Percentiles rank a stretch among this genome's conserved stretches.
Conservation (phyloP, 768 basidiomycete genomes). For the Naganishia randhawae region DNA sequence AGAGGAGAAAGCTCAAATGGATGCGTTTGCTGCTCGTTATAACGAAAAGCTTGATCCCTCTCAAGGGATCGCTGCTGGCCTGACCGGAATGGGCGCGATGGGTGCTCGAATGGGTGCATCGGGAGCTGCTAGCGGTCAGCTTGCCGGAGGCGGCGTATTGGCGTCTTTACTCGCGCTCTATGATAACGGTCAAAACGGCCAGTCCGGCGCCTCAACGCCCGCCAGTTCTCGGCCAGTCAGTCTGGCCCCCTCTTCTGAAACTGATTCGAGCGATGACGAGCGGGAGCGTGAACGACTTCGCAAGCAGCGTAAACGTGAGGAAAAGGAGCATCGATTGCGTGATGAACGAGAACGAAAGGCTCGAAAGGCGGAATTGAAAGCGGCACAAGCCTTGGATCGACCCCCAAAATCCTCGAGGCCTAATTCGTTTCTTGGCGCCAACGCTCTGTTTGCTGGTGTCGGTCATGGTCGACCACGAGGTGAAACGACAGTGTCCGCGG, state of each 20-base stretch:
- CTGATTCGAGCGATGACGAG: slow-evolving; percentile 33
- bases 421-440: slow-evolving; percentile 6
- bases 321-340: slow-evolving; percentile 32
- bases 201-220: slow-evolving; percentile 43
- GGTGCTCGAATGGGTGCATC: slow-evolving; percentile 27
- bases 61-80: neutral
- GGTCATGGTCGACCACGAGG: neutral
- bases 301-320: slow-evolving; percentile 35
- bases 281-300: slow-evolving; percentile 36
- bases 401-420: slow-evolving; percentile 5
- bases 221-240: slow-evolving; percentile 45
- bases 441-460: neutral
- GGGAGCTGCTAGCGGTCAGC: slow-evolving; percentile 5
- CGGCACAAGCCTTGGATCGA: neutral
- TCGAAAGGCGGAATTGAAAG: slow-evolving; percentile 9
- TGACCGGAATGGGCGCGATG: slow-evolving; percentile 23
- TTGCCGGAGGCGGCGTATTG: slow-evolving; percentile 59
- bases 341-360: slow-evolving; percentile 26
- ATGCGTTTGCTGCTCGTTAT: slow-evolving; percentile 37
- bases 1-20: slow-evolving; percentile 28
- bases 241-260: slow-evolving; percentile 36
- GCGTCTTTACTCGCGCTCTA: slow-evolving; percentile 66
- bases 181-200: slow-evolving; percentile 41
- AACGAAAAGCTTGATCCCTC: slow-evolving; percentile 12
- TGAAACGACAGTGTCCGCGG: neutral